phyloP scores from a whole-genome alignment of 306 rosid genomes.

The Cyclanthera cordifolia region DNA sequence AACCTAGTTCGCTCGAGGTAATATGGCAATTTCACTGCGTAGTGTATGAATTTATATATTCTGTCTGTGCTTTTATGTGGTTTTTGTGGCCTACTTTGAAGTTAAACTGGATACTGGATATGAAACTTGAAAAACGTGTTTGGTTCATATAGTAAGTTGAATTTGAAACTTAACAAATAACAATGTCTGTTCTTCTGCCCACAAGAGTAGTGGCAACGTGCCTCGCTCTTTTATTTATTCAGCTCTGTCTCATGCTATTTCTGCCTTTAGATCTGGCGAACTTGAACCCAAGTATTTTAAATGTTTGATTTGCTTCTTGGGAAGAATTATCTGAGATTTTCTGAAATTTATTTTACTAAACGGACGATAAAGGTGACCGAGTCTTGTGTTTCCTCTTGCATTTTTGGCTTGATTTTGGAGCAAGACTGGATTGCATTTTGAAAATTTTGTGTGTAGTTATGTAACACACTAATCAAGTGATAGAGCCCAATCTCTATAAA shows the following conservation, averaged over 20 bases:
- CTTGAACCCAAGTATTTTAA: neutral
- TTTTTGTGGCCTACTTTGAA: neutral
- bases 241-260: neutral
- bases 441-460: neutral
- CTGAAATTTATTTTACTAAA: neutral
- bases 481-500: too few species aligned
- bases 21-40: neutral
- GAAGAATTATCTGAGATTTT: neutral
- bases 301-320: neutral
- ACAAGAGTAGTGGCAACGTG: neutral
- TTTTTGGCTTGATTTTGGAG: neutral
- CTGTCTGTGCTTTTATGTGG: neutral
- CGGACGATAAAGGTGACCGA: neutral
- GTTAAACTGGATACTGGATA: neutral
- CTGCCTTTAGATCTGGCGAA: neutral
- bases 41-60: neutral
- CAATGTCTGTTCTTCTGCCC: neutral
- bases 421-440: neutral
- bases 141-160: neutral
- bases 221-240: too few species aligned
- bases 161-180: neutral
- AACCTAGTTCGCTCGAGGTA: constrained; percentile 64
- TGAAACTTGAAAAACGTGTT: neutral
- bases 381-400: neutral
- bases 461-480: neutral